phyloP scores from a whole-genome alignment of 805 yeast genomes.

The Maudiozyma bulderi region DNA sequence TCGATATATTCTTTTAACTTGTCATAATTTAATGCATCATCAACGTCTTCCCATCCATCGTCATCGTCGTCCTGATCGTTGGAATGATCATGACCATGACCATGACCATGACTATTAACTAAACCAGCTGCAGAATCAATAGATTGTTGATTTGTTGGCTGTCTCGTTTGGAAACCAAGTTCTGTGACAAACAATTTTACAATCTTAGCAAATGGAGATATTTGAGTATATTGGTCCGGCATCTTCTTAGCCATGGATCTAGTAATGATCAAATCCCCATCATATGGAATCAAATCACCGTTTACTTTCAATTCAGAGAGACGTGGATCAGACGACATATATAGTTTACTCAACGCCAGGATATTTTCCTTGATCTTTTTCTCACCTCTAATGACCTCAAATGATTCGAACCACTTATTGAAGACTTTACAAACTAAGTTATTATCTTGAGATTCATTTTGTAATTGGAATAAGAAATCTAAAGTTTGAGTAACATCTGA shows the following conservation, averaged over 20 bases:
- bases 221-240: conserved; percentile 53
- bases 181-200: conserved; percentile 63
- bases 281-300: conserved; percentile 64
- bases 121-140: conserved; percentile 23
- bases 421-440: conserved; percentile 49
- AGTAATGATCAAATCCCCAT: conserved; percentile 60
- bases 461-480: conserved; percentile 43
- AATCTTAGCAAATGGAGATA: conserved; percentile 65
- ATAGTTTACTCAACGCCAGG: conserved; percentile 63
- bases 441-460: conserved; percentile 18
- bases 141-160: conserved; percentile 28
- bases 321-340: conserved; percentile 44
- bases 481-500: conserved; percentile 55
- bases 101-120: not conserved
- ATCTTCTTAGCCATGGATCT: conserved; percentile 69
- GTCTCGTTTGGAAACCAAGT: conserved; percentile 51
- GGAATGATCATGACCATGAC: conserved; percentile 5
- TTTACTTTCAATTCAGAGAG: conserved; percentile 49
- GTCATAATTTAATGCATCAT: conserved; percentile 57
- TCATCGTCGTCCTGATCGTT: conserved; percentile 29
- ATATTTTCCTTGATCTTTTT: conserved; percentile 57
- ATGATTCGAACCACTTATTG: conserved; percentile 75
- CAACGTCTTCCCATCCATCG: conserved; percentile 74
- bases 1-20: conserved; percentile 43
- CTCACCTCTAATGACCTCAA: conserved; percentile 71